A percentile compares a stretch with the other conserved stretches of the same genome.
phyloP scores from a whole-genome alignment of 257 asterid species.

The Fraxinus cuspidata region DNA sequence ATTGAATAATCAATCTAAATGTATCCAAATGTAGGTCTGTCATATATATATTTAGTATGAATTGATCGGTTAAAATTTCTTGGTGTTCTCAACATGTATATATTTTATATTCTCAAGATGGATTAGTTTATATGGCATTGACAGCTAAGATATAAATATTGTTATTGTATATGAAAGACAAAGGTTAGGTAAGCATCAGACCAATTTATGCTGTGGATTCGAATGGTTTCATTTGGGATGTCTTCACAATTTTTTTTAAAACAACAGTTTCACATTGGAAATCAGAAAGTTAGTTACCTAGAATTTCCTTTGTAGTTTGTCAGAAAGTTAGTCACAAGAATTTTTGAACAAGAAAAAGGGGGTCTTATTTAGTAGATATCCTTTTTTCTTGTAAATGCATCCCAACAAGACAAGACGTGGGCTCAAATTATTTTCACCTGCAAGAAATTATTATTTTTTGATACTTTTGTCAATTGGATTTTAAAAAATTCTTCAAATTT shows the following conservation, averaged over 20 bases:
- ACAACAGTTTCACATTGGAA: neutral
- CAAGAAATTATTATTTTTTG: no score
- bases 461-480: no score
- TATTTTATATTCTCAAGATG: neutral
- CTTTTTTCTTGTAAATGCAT: neutral
- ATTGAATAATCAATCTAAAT: no score
- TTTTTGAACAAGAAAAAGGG: neutral
- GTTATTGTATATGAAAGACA: neutral
- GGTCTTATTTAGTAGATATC: neutral
- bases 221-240: neutral
- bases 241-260: neutral
- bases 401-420: neutral
- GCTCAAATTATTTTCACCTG: neutral
- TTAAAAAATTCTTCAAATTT: no score
- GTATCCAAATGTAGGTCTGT: neutral
- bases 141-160: neutral
- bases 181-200: conserved; percentile 1
- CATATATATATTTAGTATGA: neutral
- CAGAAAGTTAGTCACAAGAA: neutral
- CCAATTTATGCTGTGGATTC: no score
- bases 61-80: conserved; percentile 14
- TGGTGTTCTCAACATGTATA: neutral
- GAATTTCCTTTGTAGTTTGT: neutral
- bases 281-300: neutral
- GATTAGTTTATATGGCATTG: neutral